These are phyloP conservation scores for Colletotrichum sp. DNA, from an alignment of 2,329 filamentous ascomycete species.

Conservation along the genomic window DNA sequence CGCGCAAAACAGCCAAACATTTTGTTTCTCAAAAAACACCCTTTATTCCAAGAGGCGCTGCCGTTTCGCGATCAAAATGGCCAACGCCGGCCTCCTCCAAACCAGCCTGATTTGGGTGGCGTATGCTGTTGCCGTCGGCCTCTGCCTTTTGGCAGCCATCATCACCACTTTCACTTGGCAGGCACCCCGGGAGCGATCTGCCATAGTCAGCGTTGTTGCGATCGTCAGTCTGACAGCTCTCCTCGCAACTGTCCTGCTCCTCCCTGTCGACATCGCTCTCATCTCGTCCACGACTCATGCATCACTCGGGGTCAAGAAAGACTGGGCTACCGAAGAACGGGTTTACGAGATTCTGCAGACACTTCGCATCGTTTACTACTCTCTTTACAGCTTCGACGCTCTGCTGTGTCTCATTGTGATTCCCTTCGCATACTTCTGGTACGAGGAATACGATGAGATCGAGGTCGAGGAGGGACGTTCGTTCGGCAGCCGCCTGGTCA, in stretches of 20 bases:
- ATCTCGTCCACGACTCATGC: slow-evolving; percentile 86
- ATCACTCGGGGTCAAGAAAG: slow-evolving; percentile 81
- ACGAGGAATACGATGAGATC: slow-evolving; percentile 95
- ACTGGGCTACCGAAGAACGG: slow-evolving; percentile 87
- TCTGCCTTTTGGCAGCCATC: slow-evolving; percentile 78
- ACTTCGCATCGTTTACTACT: slow-evolving; percentile 89
- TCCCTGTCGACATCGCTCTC: slow-evolving; percentile 94
- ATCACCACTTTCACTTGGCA: slow-evolving; percentile 94
- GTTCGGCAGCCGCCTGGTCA: slow-evolving; percentile 73
- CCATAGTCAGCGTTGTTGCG: slow-evolving; percentile 80
- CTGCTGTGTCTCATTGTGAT: slow-evolving; percentile 87
- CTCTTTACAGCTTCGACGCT: slow-evolving; percentile 89
- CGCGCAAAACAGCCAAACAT: not conserved
- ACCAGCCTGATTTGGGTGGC: slow-evolving; percentile 93
- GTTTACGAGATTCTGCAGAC: slow-evolving; percentile 80
- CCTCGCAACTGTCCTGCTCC: slow-evolving; percentile 87
- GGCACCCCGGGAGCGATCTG: slow-evolving; percentile 83
- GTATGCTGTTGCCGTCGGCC: slow-evolving; percentile 80
- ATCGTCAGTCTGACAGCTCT: slow-evolving; percentile 87
- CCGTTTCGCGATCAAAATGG: slow-evolving; percentile 30
- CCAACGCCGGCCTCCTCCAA: slow-evolving; percentile 70
- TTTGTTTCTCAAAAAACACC: not conserved
- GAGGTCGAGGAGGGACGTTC: slow-evolving; percentile 81
- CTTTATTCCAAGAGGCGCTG: not conserved
- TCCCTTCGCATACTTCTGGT: slow-evolving; percentile 97